phyloP scores from a whole-genome alignment of 2,329 filamentous ascomycete genomes.

The Cyclaneusma minus region DNA sequence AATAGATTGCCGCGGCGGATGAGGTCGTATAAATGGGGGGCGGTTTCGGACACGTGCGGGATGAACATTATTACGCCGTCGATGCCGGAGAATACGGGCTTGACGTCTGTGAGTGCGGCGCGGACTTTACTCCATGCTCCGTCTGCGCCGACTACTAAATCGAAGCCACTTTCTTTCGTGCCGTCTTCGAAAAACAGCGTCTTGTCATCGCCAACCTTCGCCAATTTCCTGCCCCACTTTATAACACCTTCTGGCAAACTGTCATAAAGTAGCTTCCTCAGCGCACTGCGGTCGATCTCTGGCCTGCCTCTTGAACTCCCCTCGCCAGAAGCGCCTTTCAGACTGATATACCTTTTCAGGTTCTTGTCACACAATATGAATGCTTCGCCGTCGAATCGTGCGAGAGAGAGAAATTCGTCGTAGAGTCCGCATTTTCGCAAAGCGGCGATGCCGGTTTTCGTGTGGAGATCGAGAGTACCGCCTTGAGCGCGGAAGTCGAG shows the following conservation, averaged over 20 bases:
- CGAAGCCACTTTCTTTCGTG: slow-evolving; percentile 14
- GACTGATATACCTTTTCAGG: not conserved
- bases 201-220: slow-evolving; percentile 5
- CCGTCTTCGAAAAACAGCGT: slow-evolving; percentile 11
- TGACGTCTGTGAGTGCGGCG: slow-evolving; percentile 12
- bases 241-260: slow-evolving; percentile 17
- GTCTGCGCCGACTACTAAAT: slow-evolving; percentile 24
- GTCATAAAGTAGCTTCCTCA: slow-evolving; percentile 17
- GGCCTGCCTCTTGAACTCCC: slow-evolving; percentile 18
- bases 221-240: slow-evolving; percentile 21
- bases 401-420: slow-evolving; percentile 25
- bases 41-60: slow-evolving; percentile 22
- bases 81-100: slow-evolving; percentile 25
- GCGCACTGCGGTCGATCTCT: slow-evolving; percentile 21
- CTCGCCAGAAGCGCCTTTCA: not conserved
- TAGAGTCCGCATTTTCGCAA: slow-evolving; percentile 27
- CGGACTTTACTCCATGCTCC: slow-evolving; percentile 26
- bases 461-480: slow-evolving; percentile 34
- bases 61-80: slow-evolving; percentile 16
- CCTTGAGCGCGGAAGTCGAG: slow-evolving; percentile 13
- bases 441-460: slow-evolving; percentile 26
- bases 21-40: slow-evolving; percentile 26
- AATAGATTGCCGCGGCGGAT: slow-evolving; percentile 33
- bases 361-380: slow-evolving; percentile 20
- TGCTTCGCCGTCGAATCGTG: slow-evolving; percentile 25